A percentile compares a stretch with the other conserved stretches of the same genome.
phyloP scores from a whole-genome alignment of 2,329 filamentous ascomycete genomes.

The Colletotrichum incanum region DNA sequence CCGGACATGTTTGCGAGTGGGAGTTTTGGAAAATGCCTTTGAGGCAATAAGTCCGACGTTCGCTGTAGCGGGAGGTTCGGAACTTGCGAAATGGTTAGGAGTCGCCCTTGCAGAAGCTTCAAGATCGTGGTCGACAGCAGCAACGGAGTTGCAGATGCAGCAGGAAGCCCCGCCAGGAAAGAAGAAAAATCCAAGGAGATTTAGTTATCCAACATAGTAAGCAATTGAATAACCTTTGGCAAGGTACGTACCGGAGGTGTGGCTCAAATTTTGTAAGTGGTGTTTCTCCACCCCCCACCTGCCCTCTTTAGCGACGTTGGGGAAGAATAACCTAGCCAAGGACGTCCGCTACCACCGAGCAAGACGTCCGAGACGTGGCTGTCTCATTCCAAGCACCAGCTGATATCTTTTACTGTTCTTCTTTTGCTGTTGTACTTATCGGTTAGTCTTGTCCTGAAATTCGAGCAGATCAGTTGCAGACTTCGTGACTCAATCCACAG shows the following conservation, averaged over 20 bases:
- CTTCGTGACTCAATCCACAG: not conserved
- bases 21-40: not conserved
- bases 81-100: not conserved
- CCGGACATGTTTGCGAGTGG: conserved; percentile 56
- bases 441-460: not conserved
- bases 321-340: conserved; percentile 29
- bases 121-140: conserved; percentile 1
- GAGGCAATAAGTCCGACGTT: not conserved
- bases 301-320: conserved; percentile 45
- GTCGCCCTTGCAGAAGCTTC: not conserved
- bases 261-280: conserved; percentile 42
- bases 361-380: not conserved
- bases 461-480: not conserved
- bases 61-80: not conserved
- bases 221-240: not conserved
- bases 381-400: not conserved
- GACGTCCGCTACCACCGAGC: not conserved
- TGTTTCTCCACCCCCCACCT: conserved; percentile 41
- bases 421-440: not conserved
- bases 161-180: not conserved
- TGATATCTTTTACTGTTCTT: no score
- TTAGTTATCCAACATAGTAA: conserved; percentile 12
- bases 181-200: conserved; percentile 21
- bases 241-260: conserved; percentile 6
- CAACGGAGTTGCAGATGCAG: not conserved